These are phyloP conservation scores for Nemophila menziesii DNA, from an alignment of 257 asterid genomes.

Conservation along the genomic window DNA sequence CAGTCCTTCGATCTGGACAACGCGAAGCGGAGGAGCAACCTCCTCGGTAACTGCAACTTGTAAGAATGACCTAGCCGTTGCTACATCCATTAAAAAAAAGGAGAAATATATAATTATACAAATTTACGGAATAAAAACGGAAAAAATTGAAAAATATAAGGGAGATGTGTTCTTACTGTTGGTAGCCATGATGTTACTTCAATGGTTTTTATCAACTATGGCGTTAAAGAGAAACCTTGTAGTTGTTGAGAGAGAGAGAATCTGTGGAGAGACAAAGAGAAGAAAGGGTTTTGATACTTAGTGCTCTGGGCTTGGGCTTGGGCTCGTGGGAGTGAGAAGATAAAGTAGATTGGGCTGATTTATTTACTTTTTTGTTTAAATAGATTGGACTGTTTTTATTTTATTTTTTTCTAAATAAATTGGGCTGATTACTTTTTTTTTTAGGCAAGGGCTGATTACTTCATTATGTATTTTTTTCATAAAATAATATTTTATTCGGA, in stretches of 20 bases:
- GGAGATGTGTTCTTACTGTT: neutral
- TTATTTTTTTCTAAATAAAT: no score
- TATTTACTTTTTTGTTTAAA: no score
- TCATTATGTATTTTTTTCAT: no score
- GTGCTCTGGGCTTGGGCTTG: neutral
- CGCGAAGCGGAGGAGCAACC: constrained; percentile 67
- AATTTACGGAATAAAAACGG: no score
- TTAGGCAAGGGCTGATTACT: no score
- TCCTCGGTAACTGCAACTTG: constrained; percentile 90
- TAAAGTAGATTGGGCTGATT: no score
- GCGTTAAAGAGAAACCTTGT: neutral
- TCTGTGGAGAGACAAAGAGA: neutral
- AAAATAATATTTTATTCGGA: no score
- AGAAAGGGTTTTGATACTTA: neutral
- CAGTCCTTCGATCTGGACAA: constrained; percentile 96
- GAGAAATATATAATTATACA: neutral
- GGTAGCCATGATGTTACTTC: neutral
- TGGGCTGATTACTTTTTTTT: no score
- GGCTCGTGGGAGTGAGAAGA: neutral
- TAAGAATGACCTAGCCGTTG: constrained; percentile 57
- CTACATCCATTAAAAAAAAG: constrained; percentile 18
- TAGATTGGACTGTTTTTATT: no score
- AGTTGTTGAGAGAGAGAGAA: neutral
- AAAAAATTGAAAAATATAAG: neutral
- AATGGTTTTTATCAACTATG: neutral